Conservation (phyloP, 345 rosid species). For the Boechera divaricarpa region DNA sequence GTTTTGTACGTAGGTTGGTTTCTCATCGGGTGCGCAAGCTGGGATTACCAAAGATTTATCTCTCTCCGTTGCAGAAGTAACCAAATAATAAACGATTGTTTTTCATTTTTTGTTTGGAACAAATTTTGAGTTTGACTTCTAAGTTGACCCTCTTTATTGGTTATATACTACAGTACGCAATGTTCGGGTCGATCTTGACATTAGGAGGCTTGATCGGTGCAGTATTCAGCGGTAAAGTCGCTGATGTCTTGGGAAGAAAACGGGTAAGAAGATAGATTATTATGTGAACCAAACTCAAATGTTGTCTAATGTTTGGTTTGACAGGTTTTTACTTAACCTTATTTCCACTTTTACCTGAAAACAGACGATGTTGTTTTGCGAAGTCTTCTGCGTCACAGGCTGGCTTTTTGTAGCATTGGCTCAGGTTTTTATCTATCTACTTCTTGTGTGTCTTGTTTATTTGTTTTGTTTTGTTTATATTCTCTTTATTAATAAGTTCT, state of each 20-base stretch:
- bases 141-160: not conserved
- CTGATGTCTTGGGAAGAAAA: slow-evolving; percentile 50
- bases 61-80: slow-evolving; percentile 47
- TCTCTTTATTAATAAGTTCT: not conserved
- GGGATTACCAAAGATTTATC: slow-evolving; percentile 53
- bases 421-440: slow-evolving; percentile 42
- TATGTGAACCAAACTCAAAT: not conserved
- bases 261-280: slow-evolving; percentile 17
- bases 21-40: slow-evolving; percentile 53
- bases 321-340: not conserved
- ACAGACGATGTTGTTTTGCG: slow-evolving; percentile 56
- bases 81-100: not conserved
- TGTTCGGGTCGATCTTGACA: slow-evolving; percentile 50
- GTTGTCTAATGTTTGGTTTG: slow-evolving; percentile 1
- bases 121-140: not conserved
- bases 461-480: not conserved
- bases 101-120: too few relatives aligned
- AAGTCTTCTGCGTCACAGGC: slow-evolving; percentile 44
- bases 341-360: not conserved
- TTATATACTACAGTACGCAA: slow-evolving; percentile 34
- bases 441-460: slow-evolving; percentile 14
- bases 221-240: slow-evolving; percentile 47
- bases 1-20: slow-evolving; percentile 45
- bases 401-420: slow-evolving; percentile 55
- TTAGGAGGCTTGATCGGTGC: slow-evolving; percentile 53